A percentile compares a stretch with the other conserved stretches of the same genome.
Evolutionary conservation across 306 rosid genomes (phyloP).

Genomic region (Lagenaria siceraria): DNA sequence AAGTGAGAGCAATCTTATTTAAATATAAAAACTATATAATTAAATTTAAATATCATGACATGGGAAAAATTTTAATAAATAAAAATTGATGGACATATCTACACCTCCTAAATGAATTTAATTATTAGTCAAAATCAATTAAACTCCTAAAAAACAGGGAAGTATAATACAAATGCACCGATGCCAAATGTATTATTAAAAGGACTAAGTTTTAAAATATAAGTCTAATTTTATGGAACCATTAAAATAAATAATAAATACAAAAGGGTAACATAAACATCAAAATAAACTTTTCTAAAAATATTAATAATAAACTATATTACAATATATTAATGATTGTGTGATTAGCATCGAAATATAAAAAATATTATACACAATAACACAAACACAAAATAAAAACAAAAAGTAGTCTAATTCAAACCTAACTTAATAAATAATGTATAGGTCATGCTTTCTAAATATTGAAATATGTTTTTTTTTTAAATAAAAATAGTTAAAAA

Average conservation of each 20-base stretch:
- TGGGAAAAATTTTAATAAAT: too few relatives aligned
- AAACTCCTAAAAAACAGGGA: background rate
- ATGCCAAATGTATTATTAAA: background rate
- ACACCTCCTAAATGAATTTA: background rate
- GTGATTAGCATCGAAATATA: background rate
- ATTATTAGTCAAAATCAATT: background rate
- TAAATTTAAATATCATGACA: too few relatives aligned
- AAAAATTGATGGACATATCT: background rate
- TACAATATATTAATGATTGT: background rate
- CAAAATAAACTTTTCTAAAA: too few relatives aligned
- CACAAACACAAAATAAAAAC: background rate
- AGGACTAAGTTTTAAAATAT: background rate
- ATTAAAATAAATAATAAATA: background rate
- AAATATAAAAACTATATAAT: background rate
- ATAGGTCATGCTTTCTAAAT: background rate
- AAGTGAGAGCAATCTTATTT: background rate
- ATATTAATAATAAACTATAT: background rate
- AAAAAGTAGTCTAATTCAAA: too few relatives aligned
- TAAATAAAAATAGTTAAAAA: too few relatives aligned
- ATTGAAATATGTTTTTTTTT: background rate
- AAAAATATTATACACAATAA: background rate
- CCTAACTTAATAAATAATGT: too few relatives aligned
- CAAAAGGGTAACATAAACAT: background rate
- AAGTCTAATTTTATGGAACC: background rate
- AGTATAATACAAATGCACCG: background rate